phyloP scores from a whole-genome alignment of 257 asterid genomes.

The Ballota nigra region DNA sequence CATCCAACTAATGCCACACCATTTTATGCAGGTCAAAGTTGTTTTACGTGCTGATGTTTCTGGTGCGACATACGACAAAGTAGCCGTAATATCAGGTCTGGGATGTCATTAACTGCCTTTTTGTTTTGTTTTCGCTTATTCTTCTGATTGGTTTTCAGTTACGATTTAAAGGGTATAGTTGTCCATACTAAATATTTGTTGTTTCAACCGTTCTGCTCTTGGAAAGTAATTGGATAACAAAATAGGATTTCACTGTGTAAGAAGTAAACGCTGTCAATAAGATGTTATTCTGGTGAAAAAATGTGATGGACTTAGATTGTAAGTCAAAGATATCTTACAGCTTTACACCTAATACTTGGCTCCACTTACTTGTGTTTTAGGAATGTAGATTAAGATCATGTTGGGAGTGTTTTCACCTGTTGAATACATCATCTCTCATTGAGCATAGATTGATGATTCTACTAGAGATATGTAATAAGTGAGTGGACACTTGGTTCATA shows the following conservation, averaged over 20 bases:
- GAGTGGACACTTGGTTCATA: no score
- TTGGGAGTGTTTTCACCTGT: no score
- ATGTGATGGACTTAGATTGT: not conserved
- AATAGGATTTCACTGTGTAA: not conserved
- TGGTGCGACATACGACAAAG: conserved; percentile 71
- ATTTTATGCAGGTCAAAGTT: conserved; percentile 69
- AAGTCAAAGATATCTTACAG: not conserved
- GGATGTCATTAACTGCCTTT: conserved; percentile 10
- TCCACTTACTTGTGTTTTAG: conserved; percentile 4
- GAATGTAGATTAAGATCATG: not conserved
- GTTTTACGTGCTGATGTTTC: conserved; percentile 92
- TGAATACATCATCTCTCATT: no score
- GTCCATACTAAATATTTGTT: not conserved
- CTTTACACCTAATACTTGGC: not conserved
- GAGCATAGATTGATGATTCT: conserved; percentile 5
- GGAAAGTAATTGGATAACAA: not conserved
- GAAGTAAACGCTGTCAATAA: not conserved
- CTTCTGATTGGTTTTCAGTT: not conserved
- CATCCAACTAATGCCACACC: conserved; percentile 14
- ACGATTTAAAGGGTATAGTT: not conserved
- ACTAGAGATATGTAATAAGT: not conserved
- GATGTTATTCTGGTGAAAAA: not conserved
- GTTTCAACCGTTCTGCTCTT: not conserved
- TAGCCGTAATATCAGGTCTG: conserved; percentile 88
- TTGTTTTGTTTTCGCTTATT: not conserved